A percentile compares a stretch with the other conserved stretches of the same genome.
Conservation (phyloP, 2,329 filamentous ascomycete species). For the Dendryphion nanum region DNA sequence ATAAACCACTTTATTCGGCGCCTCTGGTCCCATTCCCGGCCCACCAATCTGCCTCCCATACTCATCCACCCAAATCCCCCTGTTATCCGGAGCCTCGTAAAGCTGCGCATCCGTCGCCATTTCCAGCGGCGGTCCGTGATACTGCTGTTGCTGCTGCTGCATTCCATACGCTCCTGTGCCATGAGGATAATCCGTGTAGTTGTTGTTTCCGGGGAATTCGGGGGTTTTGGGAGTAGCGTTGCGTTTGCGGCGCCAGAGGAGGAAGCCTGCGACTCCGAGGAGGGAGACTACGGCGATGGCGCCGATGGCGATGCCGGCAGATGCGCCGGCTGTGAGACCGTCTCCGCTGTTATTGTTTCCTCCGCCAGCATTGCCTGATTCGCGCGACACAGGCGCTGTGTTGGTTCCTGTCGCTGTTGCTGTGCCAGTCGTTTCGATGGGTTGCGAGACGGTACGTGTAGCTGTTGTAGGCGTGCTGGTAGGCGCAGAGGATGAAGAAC, state of each 20-base stretch:
- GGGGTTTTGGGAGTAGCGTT: not conserved
- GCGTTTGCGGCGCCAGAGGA: not conserved
- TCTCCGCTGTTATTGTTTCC: not conserved
- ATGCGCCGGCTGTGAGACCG: conserved; percentile 1
- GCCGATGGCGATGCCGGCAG: conserved; percentile 5
- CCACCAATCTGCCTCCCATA: no score
- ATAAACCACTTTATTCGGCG: no score
- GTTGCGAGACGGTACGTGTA: not conserved
- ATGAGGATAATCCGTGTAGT: no score
- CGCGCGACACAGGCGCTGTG: not conserved
- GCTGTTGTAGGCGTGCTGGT: not conserved
- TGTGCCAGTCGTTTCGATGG: no score
- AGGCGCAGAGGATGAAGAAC: conserved; percentile 1
- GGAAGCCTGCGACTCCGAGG: not conserved
- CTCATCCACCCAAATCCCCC: no score
- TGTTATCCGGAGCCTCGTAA: no score
- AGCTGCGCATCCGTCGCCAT: no score
- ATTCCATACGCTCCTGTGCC: no score
- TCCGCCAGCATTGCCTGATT: not conserved
- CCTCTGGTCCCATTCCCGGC: no score
- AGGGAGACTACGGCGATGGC: conserved; percentile 1
- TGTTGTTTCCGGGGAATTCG: not conserved
- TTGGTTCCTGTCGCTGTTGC: not conserved
- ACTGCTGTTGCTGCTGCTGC: no score
- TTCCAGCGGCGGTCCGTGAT: no score